Evolutionary conservation across 352 stramenopile species (phyloP).

Genomic region (Pythium diclinum): DNA sequence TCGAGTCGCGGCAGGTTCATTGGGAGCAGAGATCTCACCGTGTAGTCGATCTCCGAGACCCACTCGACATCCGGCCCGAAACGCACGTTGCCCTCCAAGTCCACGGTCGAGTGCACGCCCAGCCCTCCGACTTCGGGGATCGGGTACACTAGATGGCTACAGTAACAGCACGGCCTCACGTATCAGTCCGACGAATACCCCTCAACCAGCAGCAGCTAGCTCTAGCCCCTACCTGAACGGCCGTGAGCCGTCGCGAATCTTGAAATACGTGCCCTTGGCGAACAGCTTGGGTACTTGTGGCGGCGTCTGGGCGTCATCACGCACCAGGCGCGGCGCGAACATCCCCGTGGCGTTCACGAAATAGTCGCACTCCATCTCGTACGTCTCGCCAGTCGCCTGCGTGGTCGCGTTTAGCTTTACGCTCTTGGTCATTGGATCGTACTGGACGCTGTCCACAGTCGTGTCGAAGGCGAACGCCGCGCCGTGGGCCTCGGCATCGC

Average conservation of each 20-base stretch:
- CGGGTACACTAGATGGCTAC: conserved; percentile 93
- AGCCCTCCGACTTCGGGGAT: conserved; percentile 93
- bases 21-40: conserved; percentile 28
- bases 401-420: conserved; percentile 18
- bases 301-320: background rate
- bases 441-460: conserved; percentile 45
- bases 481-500: conserved; percentile 88
- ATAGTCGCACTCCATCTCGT: conserved; percentile 85
- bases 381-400: conserved; percentile 36
- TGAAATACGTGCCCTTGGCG: conserved; percentile 97
- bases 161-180: background rate
- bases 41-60: conserved; percentile 88
- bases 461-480: conserved; percentile 76
- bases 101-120: conserved; percentile 95
- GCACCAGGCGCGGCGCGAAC: conserved; percentile 48
- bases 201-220: background rate
- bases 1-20: background rate
- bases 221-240: conserved; percentile 51
- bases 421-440: conserved; percentile 18
- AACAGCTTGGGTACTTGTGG: conserved; percentile 66
- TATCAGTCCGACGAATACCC: no score
- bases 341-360: conserved; percentile 94
- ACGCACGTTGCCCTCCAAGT: conserved; percentile 88
- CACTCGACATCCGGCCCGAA: conserved; percentile 98
- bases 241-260: conserved; percentile 42